Base-by-base conservation (phyloP, 2,329 filamentous ascomycete genomes). In the Fonsecaea pugnacius region DNA sequence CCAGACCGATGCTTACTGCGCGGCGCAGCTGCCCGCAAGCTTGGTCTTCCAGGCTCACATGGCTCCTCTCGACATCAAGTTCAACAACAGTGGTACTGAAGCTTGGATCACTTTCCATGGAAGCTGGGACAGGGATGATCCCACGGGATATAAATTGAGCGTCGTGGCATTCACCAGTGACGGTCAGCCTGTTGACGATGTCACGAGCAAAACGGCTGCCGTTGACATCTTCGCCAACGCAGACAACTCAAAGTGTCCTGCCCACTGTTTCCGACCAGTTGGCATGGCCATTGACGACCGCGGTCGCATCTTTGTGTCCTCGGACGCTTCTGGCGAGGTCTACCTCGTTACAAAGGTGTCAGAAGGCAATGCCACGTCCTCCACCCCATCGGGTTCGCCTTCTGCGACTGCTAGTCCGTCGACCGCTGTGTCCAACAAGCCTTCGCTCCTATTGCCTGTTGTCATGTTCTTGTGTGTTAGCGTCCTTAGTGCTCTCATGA, bases 21-120 rank as follows among this genome's bases (percentile, higher is more conserved):
- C 73, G 12, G 67, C 75, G 2, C 74, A 79, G 71, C 72, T 78
- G n/a, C 72, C 79, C 3, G 79, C 82, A 4, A 73, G 85, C 1
- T 77, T 92, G 32, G 85, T 85, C 0, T 86, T 89, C 72, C 77
- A 82, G 57, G 85, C 89, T 1, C 90, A 92, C 72, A 88, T 83
- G 73, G 89, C 90, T 0, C 90, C 90, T 0, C 78, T 92, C 0
- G 89, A 91, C 68, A 84, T 92, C 72, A 85, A 86, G 66, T 92
- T 92, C 78, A 81, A 84, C 67, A 71, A 78, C 46, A 85, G 84
- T 38, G 83, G 81, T 12, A 82, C 80, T 1, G 77, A 78, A 1
- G 89, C 88, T 1, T 92, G 85, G 76, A 78, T 92, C 18, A 81
- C 86, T 0, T 91, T 92, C 76, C 89, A 91, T 74, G 89, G 90